These are phyloP conservation scores for Tylopilus cervinicoccineus DNA, from an alignment of 768 basidiomycete species.

Conservation along the genomic window DNA sequence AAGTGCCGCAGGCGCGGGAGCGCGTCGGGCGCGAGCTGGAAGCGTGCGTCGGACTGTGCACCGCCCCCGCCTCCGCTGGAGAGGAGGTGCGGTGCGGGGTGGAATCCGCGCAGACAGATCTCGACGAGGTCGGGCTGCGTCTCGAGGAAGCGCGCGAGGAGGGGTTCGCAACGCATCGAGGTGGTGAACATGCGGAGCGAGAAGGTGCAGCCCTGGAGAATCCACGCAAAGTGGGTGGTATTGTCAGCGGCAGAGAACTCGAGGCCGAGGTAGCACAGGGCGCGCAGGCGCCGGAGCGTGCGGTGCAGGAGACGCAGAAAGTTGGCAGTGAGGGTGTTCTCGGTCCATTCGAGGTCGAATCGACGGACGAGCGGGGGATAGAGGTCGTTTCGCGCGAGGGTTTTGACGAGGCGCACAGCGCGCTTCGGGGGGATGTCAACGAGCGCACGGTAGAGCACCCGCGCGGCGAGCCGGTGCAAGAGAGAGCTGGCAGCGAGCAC, in stretches of 20 bases:
- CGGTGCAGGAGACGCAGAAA: slow-evolving; percentile 48
- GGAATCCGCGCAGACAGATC: slow-evolving; percentile 53
- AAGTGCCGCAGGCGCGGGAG: slow-evolving; percentile 48
- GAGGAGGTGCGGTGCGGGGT: slow-evolving; percentile 15
- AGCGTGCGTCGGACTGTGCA: slow-evolving; percentile 15
- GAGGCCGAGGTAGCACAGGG: slow-evolving; percentile 42
- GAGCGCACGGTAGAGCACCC: slow-evolving; percentile 38
- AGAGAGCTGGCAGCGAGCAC: slow-evolving; percentile 22
- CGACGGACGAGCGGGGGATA: slow-evolving; percentile 40
- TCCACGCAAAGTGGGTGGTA: slow-evolving; percentile 41
- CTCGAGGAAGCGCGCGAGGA: slow-evolving; percentile 49
- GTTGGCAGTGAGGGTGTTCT: slow-evolving; percentile 39
- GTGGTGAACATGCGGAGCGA: slow-evolving; percentile 47
- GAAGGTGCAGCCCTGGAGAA: slow-evolving; percentile 44
- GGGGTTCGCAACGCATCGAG: slow-evolving; percentile 48
- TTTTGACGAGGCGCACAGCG: slow-evolving; percentile 37
- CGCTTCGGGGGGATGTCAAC: slow-evolving; percentile 27
- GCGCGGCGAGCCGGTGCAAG: slow-evolving; percentile 29
- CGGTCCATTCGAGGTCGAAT: slow-evolving; percentile 43
- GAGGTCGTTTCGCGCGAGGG: slow-evolving; percentile 36
- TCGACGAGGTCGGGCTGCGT: slow-evolving; percentile 46
- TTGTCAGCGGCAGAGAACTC: slow-evolving; percentile 42
- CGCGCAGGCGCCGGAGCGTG: slow-evolving; percentile 37
- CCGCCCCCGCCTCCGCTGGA: no score
- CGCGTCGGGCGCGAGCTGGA: slow-evolving; percentile 35